Evolutionary conservation across 306 rosid species (phyloP).

Genomic region (Trifolium subterraneum): DNA sequence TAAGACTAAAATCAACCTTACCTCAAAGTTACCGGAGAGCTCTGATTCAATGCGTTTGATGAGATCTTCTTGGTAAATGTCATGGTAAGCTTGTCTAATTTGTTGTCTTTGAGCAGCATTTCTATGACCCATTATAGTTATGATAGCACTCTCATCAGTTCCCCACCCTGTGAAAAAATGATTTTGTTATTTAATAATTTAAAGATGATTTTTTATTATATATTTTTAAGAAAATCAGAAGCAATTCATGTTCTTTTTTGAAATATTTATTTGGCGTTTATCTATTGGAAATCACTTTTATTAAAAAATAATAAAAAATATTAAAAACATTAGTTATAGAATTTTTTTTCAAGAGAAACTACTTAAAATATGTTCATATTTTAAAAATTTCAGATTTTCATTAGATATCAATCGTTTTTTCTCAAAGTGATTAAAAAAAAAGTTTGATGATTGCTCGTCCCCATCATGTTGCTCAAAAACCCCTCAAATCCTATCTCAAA

Average conservation of each 20-base stretch:
- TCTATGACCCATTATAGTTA: conserved; percentile 62
- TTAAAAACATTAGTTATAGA: too few species aligned
- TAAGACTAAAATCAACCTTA: neutral
- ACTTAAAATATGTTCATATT: too few species aligned
- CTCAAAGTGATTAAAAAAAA: too few species aligned
- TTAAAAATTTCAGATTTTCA: too few species aligned
- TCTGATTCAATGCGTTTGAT: conserved; percentile 70
- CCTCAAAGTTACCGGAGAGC: conserved; percentile 79
- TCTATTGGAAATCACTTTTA: neutral
- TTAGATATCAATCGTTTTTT: too few species aligned
- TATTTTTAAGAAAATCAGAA: neutral
- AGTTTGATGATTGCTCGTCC: too few species aligned
- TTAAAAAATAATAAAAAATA: too few species aligned
- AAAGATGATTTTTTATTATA: neutral
- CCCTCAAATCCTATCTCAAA: too few species aligned
- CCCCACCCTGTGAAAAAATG: conserved; percentile 66
- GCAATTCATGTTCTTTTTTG: too few species aligned
- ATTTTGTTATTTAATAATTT: neutral
- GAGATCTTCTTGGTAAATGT: conserved; percentile 38
- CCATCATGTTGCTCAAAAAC: too few species aligned
- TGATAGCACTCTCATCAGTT: conserved; percentile 68
- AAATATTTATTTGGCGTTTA: too few species aligned
- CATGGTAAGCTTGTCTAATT: conserved; percentile 61
- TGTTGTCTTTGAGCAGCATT: conserved; percentile 61
- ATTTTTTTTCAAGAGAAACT: neutral